Evolutionary conservation across 2,329 filamentous ascomycete genomes (phyloP), one percentile per base, ranked within the genome.

Genomic region (Malbranchea cinnamomea): DNA sequence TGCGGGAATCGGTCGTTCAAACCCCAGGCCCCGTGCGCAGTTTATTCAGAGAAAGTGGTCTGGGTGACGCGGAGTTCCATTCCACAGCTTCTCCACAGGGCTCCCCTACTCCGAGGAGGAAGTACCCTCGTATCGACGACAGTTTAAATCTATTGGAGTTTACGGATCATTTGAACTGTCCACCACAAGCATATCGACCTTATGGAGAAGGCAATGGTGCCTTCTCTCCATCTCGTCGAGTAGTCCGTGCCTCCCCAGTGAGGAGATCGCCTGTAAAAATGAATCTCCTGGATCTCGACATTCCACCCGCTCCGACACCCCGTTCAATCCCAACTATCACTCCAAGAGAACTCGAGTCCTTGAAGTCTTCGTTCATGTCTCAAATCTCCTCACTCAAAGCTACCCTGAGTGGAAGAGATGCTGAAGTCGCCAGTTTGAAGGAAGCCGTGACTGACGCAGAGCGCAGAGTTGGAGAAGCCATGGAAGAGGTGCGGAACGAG

Each of bases 321-420:
- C 75, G 87, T 37, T 93, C 83, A 32, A 71, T 95, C 21, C 89
- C 89, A 0, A 82, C 78, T 6, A 78, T 95, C 42, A 93, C 85
- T 2, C 81, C 89, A 2, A 74, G 89, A 19, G 89, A 98, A 57
- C 65, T 95, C 2, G 89, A 98, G 50, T 81, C 79, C 9, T 65
- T 95, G 36, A 95, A 95, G 53, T 94, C 85, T 0, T 71, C 70
- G 14, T 91, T 92, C 45, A 67, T 91, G 30, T 92, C 85, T 0
- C 82, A 95, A 50, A 92, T 98, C 36, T 92, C 83, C 38, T 83
- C 80, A n/a, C 69, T 98, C 11, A 89, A 82, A 48, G 89, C 89
- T 3, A 87, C 82, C 6, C 64, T 98, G 6, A 85, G 77, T 44
- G 89, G 89, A 28, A 91, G 89, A 47, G 87, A 95, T 50, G 87